These are phyloP conservation scores for Rhizoclosmatium globosum DNA, from an alignment of 192 early-diverging fungal species.

Conservation along the genomic window DNA sequence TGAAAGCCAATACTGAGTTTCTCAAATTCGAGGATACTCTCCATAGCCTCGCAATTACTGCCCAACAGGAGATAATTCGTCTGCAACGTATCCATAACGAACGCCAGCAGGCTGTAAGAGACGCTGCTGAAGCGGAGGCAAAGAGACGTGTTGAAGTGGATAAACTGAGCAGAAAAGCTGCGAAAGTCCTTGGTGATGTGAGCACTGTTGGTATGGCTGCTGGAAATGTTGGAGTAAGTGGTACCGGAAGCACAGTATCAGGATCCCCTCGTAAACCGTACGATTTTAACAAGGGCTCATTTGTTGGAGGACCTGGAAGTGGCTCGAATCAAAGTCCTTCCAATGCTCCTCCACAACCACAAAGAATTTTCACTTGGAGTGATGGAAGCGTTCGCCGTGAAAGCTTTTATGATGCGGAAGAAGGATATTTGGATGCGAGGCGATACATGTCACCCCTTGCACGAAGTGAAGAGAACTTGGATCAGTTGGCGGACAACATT, in stretches of 20 bases:
- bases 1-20: neutral
- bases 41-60: neutral
- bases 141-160: slow-evolving; percentile 4
- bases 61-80: slow-evolving; percentile 19
- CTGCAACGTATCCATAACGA: neutral
- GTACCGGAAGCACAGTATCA: neutral
- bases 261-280: no score
- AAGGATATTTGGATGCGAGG: neutral
- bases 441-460: neutral
- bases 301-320: neutral
- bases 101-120: neutral
- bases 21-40: slow-evolving; percentile 16
- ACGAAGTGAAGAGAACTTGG: neutral
- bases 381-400: neutral
- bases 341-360: neutral
- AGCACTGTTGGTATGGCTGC: neutral
- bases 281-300: no score
- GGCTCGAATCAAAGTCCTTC: neutral
- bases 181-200: slow-evolving; percentile 8
- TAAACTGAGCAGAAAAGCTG: neutral
- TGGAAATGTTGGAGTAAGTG: neutral
- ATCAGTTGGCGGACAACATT: neutral
- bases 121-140: neutral
- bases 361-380: neutral
- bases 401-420: neutral